A percentile compares a stretch with the other conserved stretches of the same genome.
Evolutionary conservation across 1,139 yeast genomes (phyloP).

Genomic region (Zygoascus hellenicus): DNA sequence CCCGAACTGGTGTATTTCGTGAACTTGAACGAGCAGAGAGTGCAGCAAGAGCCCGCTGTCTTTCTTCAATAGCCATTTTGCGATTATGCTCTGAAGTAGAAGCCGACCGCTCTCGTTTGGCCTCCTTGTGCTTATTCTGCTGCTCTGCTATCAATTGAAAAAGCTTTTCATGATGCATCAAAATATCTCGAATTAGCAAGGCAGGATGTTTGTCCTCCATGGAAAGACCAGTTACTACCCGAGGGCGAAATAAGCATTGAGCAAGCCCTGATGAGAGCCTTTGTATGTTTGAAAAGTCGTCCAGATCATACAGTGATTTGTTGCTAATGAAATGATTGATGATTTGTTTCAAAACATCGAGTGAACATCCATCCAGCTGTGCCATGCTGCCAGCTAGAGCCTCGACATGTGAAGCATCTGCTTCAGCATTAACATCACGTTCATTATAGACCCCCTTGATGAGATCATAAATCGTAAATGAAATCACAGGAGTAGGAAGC

Average conservation of each 20-base stretch:
- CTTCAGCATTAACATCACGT: slow-evolving; percentile 11
- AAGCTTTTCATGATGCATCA: slow-evolving; percentile 22
- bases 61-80: slow-evolving; percentile 28
- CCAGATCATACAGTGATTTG: background rate
- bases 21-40: background rate
- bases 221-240: slow-evolving; percentile 28
- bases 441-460: slow-evolving; percentile 54
- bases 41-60: slow-evolving; percentile 20
- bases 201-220: slow-evolving; percentile 32
- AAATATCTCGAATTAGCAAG: slow-evolving; percentile 26
- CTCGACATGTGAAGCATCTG: slow-evolving; percentile 14
- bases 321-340: slow-evolving; percentile 15
- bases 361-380: slow-evolving; percentile 21
- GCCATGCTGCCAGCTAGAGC: slow-evolving; percentile 21
- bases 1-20: background rate
- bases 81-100: slow-evolving; percentile 29
- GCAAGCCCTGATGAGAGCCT: slow-evolving; percentile 23
- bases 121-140: slow-evolving; percentile 12
- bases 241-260: slow-evolving; percentile 31
- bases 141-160: slow-evolving; percentile 24
- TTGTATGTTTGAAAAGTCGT: background rate
- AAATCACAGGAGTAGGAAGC: slow-evolving; percentile 73
- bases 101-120: slow-evolving; percentile 25
- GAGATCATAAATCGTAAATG: slow-evolving; percentile 60
- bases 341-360: slow-evolving; percentile 19